A percentile compares a stretch with the other conserved stretches of the same genome.
phyloP scores from a whole-genome alignment of 1,284 basidiomycete genomes.

The Athelia sp. region DNA sequence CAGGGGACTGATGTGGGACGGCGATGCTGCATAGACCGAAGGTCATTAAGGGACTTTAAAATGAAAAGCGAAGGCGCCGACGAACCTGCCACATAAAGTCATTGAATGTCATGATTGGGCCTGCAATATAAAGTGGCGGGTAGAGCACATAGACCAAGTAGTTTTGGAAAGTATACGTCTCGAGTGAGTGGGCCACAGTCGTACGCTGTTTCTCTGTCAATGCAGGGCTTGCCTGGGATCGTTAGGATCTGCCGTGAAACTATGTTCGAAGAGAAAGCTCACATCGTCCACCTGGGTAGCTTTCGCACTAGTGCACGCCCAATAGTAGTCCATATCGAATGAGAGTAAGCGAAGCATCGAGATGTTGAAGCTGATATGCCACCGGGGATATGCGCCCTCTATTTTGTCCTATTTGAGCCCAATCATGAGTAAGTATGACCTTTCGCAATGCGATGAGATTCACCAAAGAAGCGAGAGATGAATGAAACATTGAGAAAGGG shows the following conservation, averaged over 20 bases:
- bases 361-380: conserved; percentile 96
- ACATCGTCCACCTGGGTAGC: conserved; percentile 34
- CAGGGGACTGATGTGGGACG: conserved; percentile 41
- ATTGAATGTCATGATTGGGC: conserved; percentile 96
- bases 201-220: conserved; percentile 58
- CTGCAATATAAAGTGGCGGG: conserved; percentile 92
- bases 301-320: conserved; percentile 50
- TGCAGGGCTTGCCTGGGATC: conserved; percentile 24
- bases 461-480: conserved; percentile 51
- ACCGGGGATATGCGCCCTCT: conserved; percentile 74
- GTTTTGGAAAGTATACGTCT: conserved; percentile 50
- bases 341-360: conserved; percentile 94
- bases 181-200: conserved; percentile 35
- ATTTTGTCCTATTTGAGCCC: conserved; percentile 54
- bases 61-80: conserved; percentile 5
- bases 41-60: conserved; percentile 1
- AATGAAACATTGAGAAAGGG: conserved; percentile 53
- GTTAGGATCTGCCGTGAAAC: neutral
- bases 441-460: conserved; percentile 15
- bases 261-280: conserved; percentile 17
- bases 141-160: conserved; percentile 82
- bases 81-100: conserved; percentile 89
- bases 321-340: conserved; percentile 90
- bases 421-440: neutral
- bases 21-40: conserved; percentile 38